Evolutionary conservation across 306 rosid genomes (phyloP).

Genomic region (Trifolium dubium): DNA sequence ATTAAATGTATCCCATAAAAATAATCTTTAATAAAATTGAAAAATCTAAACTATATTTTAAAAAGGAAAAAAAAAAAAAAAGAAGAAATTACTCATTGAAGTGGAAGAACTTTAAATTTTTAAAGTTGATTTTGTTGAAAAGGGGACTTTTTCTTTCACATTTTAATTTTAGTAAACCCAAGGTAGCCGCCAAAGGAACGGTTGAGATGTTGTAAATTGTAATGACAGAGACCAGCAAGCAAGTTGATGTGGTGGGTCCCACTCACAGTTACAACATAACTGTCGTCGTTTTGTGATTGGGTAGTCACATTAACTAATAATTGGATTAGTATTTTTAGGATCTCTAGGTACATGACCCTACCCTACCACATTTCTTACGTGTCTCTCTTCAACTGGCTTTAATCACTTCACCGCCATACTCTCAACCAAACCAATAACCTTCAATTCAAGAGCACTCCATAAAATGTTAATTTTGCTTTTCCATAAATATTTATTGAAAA

Average conservation of each 20-base stretch:
- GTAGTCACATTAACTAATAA: conserved; percentile 50
- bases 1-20: too few relatives aligned
- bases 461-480: too few relatives aligned
- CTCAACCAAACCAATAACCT: background rate
- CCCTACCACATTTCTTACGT: conserved; percentile 27
- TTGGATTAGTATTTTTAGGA: conserved; percentile 50
- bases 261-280: conserved; percentile 37
- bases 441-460: too few relatives aligned
- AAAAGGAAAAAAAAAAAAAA: too few relatives aligned
- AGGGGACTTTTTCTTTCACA: too few relatives aligned
- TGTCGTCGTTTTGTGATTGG: conserved; percentile 53
- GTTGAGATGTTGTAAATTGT: conserved; percentile 49
- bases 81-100: too few relatives aligned
- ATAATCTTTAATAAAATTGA: too few relatives aligned
- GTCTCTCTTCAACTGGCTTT: background rate
- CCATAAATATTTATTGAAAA: too few relatives aligned
- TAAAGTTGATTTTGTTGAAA: too few relatives aligned
- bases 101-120: too few relatives aligned
- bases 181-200: conserved; percentile 62
- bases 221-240: conserved; percentile 31
- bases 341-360: conserved; percentile 46
- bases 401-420: background rate
- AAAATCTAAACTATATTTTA: too few relatives aligned
- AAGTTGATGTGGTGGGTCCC: conserved; percentile 59
- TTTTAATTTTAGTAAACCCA: background rate